A percentile compares a stretch with the other conserved stretches of the same genome.
phyloP scores from a whole-genome alignment of 257 asterid genomes.

The Solanum etuberosum region DNA sequence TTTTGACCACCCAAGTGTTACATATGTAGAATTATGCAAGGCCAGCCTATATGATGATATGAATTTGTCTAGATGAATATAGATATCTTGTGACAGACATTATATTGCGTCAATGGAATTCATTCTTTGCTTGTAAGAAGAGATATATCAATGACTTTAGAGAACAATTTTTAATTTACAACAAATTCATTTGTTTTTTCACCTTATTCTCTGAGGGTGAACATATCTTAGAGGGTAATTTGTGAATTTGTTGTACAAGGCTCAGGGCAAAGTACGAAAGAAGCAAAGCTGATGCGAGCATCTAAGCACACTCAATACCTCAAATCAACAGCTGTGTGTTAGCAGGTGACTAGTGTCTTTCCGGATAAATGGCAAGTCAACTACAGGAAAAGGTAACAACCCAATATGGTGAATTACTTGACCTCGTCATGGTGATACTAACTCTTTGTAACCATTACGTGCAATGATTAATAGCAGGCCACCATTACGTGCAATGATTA shows the following conservation, averaged over 20 bases:
- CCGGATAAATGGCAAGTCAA: neutral
- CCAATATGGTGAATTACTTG: neutral
- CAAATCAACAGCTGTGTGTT: neutral
- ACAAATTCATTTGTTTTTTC: neutral
- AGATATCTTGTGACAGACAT: neutral
- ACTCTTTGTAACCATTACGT: neutral
- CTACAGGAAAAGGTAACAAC: neutral
- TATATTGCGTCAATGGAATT: neutral
- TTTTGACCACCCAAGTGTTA: neutral
- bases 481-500: neutral
- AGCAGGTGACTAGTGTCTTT: neutral
- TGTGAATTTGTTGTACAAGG: neutral
- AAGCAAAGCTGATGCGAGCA: neutral
- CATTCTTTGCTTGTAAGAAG: neutral
- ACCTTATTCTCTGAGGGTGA: neutral
- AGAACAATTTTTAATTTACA: neutral
- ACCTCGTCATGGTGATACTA: neutral
- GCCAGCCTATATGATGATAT: neutral
- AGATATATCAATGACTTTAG: neutral
- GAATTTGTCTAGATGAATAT: neutral
- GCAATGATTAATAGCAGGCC: neutral
- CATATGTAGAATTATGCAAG: neutral
- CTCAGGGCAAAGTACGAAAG: neutral
- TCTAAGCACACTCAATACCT: neutral
- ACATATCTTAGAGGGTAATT: neutral